phyloP scores from a whole-genome alignment of 371 early-diverging fungal species.

The Conidiobolus incongruus region DNA sequence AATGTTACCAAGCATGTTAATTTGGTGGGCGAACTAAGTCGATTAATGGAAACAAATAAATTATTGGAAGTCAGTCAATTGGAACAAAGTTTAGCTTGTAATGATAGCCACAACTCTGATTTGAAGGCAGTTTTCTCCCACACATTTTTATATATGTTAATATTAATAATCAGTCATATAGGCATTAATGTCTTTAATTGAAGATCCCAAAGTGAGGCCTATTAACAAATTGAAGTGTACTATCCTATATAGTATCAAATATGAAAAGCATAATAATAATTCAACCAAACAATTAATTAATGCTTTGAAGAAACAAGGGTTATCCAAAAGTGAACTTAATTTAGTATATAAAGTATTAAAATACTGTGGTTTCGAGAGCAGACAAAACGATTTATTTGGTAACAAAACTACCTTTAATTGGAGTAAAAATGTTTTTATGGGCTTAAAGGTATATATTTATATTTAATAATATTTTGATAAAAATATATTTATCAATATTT shows the following conservation, averaged over 20 bases:
- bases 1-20: slow-evolving; percentile 95
- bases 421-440: slow-evolving; percentile 60
- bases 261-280: not conserved
- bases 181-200: not conserved
- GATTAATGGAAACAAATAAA: slow-evolving; percentile 42
- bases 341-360: not conserved
- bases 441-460: slow-evolving; percentile 29
- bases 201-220: not conserved
- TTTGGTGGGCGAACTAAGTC: slow-evolving; percentile 73
- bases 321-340: too few relatives aligned
- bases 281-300: not conserved
- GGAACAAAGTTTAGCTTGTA: slow-evolving; percentile 82
- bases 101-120: slow-evolving; percentile 59
- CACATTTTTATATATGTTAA: too few relatives aligned
- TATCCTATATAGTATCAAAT: not conserved
- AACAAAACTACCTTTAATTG: slow-evolving; percentile 63
- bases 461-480: not conserved
- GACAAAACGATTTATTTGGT: slow-evolving; percentile 74
- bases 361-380: slow-evolving; percentile 30
- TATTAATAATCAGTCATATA: too few relatives aligned
- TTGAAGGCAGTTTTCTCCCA: slow-evolving; percentile 40
- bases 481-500: not conserved
- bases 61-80: slow-evolving; percentile 73
- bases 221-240: not conserved
- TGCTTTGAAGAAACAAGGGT: not conserved